Evolutionary conservation across 805 yeast species (phyloP), one percentile per base, ranked within the genome.

Genomic region (Candida tammaniensis): DNA sequence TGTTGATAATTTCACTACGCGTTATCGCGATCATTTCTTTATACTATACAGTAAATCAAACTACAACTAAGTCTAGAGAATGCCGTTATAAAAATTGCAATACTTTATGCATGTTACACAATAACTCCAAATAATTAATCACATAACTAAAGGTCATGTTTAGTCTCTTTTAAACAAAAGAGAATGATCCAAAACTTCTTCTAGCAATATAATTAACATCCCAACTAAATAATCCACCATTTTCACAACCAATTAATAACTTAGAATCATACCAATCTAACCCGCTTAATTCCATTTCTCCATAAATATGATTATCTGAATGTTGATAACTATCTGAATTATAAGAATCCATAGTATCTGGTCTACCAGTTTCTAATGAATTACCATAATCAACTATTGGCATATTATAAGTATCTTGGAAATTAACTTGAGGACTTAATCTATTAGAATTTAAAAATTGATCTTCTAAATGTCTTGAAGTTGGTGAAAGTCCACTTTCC

Each of bases 261-360:
- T 57, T 57, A 21, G 44, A 36, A 21, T 46, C 49, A 28, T 49
- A 51, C 60, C 67, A 59, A 38, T 64, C 72, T 15, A 68, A 39
- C 5, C 73, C 73, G 7, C 60, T 49, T 20, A 68, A 48, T 38
- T 64, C 67, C 68, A 67, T 63, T 43, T 68, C 73, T 8, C 73
- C 73, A 33, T 61, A 55, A 12, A 61, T 51, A 37, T 62, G 67
- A 37, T 59, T 62, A 16, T 49, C 49, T 1, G 61, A 38, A 33
- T 51, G 61, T 41, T 53, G 57, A 44, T 55, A 60, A 32, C 54
- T 46, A 31, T 57, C 59, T n/a, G 52, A 51, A 30, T 44, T 50
- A 27, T 29, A 35, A 9, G 30, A 19, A 9, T 24, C 30, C 7
- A 19, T 24, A 17, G 27, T 17, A 5, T 16, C 27, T 7, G 23